These are phyloP conservation scores for Incumbomyces lentus DNA, from an alignment of 2,329 filamentous ascomycete genomes.

Conservation along the genomic window DNA sequence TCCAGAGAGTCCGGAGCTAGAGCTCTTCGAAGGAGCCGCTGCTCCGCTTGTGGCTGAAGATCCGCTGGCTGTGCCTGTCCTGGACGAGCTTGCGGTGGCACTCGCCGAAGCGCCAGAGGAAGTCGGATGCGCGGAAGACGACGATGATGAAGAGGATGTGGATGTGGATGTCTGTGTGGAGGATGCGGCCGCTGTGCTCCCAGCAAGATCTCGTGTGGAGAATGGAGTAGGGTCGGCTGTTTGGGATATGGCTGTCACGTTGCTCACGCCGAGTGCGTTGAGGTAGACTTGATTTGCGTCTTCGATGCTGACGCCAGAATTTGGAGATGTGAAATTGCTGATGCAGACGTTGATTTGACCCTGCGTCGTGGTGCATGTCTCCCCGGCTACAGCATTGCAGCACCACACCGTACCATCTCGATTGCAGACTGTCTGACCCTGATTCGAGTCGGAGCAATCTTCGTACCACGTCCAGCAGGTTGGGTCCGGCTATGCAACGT, in stretches of 20 bases:
- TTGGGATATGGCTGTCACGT: slow-evolving; percentile 1
- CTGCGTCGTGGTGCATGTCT: slow-evolving; percentile 1
- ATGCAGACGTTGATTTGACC: slow-evolving; percentile 4
- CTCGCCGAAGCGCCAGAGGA: too few relatives aligned
- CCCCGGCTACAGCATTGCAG: slow-evolving; percentile 2
- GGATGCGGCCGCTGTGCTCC: neutral
- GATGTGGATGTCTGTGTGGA: neutral
- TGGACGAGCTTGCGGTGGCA: too few relatives aligned
- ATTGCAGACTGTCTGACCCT: slow-evolving; percentile 2
- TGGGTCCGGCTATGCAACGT: neutral
- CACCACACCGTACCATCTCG: neutral
- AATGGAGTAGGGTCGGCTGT: neutral
- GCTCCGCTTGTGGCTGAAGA: neutral
- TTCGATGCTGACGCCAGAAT: neutral
- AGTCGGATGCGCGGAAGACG: too few relatives aligned
- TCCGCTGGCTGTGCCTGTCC: neutral
- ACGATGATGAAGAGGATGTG: too few relatives aligned
- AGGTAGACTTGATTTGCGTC: slow-evolving; percentile 1
- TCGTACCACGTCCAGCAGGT: slow-evolving; percentile 1
- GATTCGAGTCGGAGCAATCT: neutral
- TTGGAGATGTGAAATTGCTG: slow-evolving; percentile 3
- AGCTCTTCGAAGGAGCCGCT: neutral
- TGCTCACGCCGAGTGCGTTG: neutral
- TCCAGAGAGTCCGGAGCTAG: neutral
- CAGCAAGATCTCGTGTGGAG: neutral